Conservation (phyloP, 73 alveolate genomes). For the Effrenium voratum region DNA sequence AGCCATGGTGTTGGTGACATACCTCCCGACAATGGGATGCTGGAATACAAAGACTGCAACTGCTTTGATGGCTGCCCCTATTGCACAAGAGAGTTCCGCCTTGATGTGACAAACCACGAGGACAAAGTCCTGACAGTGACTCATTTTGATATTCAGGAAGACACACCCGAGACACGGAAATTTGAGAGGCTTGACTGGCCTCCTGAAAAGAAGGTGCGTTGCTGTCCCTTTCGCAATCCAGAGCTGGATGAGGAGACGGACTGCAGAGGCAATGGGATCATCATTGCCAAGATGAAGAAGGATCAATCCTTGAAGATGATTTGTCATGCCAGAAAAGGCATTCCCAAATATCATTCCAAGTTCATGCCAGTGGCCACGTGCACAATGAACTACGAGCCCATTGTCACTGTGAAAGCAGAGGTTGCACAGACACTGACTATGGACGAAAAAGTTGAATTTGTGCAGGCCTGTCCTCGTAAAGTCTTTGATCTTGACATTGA, state of each 20-base stretch:
- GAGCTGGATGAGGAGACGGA: slow-evolving; percentile 94
- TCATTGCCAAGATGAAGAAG: slow-evolving; percentile 97
- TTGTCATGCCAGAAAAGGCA: slow-evolving; percentile 96
- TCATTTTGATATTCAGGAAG: slow-evolving; percentile 88
- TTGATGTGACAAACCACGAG: slow-evolving; percentile 96
- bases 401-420: slow-evolving; percentile 96
- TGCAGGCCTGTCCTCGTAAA: slow-evolving; percentile 97
- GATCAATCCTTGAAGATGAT: slow-evolving; percentile 97
- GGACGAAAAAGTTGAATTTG: slow-evolving; percentile 96
- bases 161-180: slow-evolving; percentile 42
- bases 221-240: slow-evolving; percentile 96
- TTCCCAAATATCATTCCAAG: slow-evolving; percentile 98
- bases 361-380: slow-evolving; percentile 98
- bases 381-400: slow-evolving; percentile 97
- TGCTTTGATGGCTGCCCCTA: slow-evolving; percentile 96
- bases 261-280: slow-evolving; percentile 96
- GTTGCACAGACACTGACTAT: slow-evolving; percentile 94
- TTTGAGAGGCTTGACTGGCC: slow-evolving; percentile 96
- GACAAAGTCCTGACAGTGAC: slow-evolving; percentile 97
- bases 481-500: slow-evolving; percentile 96
- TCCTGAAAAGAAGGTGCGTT: slow-evolving; percentile 94
- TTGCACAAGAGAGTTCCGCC: slow-evolving; percentile 96
- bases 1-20: slow-evolving; percentile 96
- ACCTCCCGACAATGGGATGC: slow-evolving; percentile 94
- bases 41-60: slow-evolving; percentile 96